phyloP scores from a whole-genome alignment of 2,329 filamentous ascomycete species.

The Cladosporium halotolerans region DNA sequence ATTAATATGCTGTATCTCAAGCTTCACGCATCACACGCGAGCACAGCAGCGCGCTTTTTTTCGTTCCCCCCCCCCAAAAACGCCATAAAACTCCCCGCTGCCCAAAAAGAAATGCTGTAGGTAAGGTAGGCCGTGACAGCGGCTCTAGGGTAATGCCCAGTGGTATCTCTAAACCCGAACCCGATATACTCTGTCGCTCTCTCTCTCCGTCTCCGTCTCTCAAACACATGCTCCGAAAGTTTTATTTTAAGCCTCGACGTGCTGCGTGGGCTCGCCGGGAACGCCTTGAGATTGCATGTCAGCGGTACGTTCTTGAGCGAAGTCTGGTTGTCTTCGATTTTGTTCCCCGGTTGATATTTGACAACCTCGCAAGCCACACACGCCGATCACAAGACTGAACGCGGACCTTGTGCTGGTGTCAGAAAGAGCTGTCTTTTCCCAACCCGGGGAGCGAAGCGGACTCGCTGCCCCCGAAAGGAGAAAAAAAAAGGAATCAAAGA shows the following conservation, averaged over 20 bases:
- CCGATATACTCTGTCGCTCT: not conserved
- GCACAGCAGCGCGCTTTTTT: too few relatives aligned
- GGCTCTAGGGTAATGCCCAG: too few relatives aligned
- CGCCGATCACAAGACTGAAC: conserved; percentile 1
- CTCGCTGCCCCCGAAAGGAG: not conserved
- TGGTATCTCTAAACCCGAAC: not conserved
- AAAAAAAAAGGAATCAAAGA: not conserved
- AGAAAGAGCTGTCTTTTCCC: not conserved
- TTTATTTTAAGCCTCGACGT: not conserved
- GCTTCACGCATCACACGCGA: too few relatives aligned
- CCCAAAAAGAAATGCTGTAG: too few relatives aligned
- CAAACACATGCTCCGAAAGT: too few relatives aligned
- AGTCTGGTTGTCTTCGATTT: conserved; percentile 2
- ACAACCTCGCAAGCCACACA: too few relatives aligned
- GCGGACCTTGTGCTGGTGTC: conserved; percentile 4
- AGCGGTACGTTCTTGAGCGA: conserved; percentile 1
- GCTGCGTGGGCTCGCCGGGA: conserved; percentile 5
- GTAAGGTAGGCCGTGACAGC: too few relatives aligned
- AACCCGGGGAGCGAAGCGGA: too few relatives aligned
- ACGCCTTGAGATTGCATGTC: conserved; percentile 2
- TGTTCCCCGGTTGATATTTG: not conserved
- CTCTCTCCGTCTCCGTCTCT: not conserved
- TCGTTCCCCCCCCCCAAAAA: too few relatives aligned
- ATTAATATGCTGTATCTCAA: too few relatives aligned
- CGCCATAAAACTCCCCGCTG: too few relatives aligned